phyloP scores from a whole-genome alignment of 2,329 filamentous ascomycete genomes.

The Hypoxylon sp. region DNA sequence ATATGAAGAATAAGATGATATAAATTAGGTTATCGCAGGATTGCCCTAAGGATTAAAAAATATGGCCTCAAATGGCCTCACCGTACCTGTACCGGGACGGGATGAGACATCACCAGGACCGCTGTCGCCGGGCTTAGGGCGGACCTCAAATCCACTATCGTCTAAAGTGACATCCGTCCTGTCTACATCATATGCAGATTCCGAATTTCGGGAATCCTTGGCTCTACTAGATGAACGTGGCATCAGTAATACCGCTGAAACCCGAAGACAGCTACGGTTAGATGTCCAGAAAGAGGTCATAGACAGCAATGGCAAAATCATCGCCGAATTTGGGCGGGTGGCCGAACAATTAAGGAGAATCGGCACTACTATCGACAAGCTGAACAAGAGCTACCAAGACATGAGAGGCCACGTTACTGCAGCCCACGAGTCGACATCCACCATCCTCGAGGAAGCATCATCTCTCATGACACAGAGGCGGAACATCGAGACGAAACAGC shows the following conservation, averaged over 20 bases:
- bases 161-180: slow-evolving; percentile 88
- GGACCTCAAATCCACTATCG: slow-evolving; percentile 76
- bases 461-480: slow-evolving; percentile 79
- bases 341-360: slow-evolving; percentile 94
- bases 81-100: slow-evolving; percentile 48
- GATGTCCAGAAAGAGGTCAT: slow-evolving; percentile 94
- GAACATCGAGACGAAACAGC: slow-evolving; percentile 84
- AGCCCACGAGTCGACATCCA: slow-evolving; percentile 81
- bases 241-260: slow-evolving; percentile 81
- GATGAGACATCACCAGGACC: slow-evolving; percentile 50
- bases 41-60: slow-evolving; percentile 35
- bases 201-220: slow-evolving; percentile 90
- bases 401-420: slow-evolving; percentile 83
- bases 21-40: slow-evolving; percentile 8
- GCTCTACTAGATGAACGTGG: slow-evolving; percentile 80
- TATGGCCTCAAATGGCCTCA: slow-evolving; percentile 54
- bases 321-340: slow-evolving; percentile 89
- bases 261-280: slow-evolving; percentile 82
- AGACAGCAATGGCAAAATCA: slow-evolving; percentile 89
- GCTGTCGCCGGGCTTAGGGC: slow-evolving; percentile 56
- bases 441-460: slow-evolving; percentile 83
- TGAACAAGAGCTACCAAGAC: slow-evolving; percentile 84
- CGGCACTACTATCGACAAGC: slow-evolving; percentile 79
- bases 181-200: slow-evolving; percentile 92
- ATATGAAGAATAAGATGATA: slow-evolving; percentile 17